Conservation (phyloP, 2,329 filamentous ascomycete genomes). For the Pseudogymnoascus sp. region DNA sequence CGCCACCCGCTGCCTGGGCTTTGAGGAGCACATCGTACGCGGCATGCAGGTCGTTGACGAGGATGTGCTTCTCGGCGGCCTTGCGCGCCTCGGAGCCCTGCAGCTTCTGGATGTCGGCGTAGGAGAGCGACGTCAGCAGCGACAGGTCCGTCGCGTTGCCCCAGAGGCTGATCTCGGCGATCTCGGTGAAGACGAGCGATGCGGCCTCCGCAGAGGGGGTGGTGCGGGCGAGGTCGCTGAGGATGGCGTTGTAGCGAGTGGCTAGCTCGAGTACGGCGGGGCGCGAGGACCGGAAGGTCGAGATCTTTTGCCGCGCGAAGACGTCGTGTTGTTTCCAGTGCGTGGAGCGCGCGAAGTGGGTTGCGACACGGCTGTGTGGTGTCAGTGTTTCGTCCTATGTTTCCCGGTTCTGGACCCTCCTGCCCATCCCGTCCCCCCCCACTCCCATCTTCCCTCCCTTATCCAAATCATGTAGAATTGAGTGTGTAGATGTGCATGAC, state of each 20-base stretch:
- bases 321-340: slow-evolving; percentile 90
- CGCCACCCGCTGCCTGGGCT: slow-evolving; percentile 55
- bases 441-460: neutral
- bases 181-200: slow-evolving; percentile 75
- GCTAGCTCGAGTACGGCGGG: slow-evolving; percentile 79
- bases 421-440: slow-evolving; percentile 11
- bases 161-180: slow-evolving; percentile 96
- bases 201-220: slow-evolving; percentile 60
- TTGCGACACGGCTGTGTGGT: slow-evolving; percentile 63
- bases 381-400: slow-evolving; percentile 15
- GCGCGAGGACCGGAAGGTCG: slow-evolving; percentile 85
- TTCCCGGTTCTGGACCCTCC: neutral
- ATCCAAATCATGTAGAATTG: neutral
- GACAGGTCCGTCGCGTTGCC: slow-evolving; percentile 94
- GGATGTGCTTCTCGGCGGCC: slow-evolving; percentile 80
- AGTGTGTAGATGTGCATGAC: neutral
- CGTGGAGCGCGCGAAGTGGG: slow-evolving; percentile 66
- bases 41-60: slow-evolving; percentile 73
- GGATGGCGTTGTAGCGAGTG: slow-evolving; percentile 67
- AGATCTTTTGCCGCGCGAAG: slow-evolving; percentile 83
- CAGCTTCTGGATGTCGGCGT: slow-evolving; percentile 94
- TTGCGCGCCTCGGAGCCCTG: slow-evolving; percentile 86
- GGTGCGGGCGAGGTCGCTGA: slow-evolving; percentile 34
- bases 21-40: slow-evolving; percentile 64
- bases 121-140: slow-evolving; percentile 79